Base-by-base conservation (phyloP, 306 rosid genomes). In the Nissolia schottii region DNA sequence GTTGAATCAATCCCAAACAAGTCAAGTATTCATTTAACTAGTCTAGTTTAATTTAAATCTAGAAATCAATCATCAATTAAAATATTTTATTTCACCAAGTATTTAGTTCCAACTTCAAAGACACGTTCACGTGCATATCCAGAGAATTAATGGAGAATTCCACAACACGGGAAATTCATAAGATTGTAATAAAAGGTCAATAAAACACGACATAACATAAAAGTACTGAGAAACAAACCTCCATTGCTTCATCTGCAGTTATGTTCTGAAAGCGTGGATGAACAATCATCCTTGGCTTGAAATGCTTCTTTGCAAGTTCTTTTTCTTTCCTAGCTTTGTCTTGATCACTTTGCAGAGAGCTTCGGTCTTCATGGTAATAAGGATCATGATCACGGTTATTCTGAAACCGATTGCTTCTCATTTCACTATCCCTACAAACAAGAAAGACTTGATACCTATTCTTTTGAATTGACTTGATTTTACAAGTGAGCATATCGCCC, bases 211-310 rank as follows among this genome's bases (percentile, higher is more conserved):
- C 18, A 54, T 49, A 20, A 62, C 56, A 56, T 20, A 38, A 27
- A 73, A 56, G 19, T 15, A 45, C 65, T 65, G 11, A 40, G 77
- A 40, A 69, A 58, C 90, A 80, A 58, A 95, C 99, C 97, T 91
- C 87, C 90, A 86, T 86, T 62, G 97, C 99, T 86, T 89, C 93
- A 67, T 95, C 99, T 31, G 97, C 96, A 18, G 99, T 89, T 34
- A 91, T 85, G 82, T 95, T 95, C 82, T 95, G 96, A 80, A 95
- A 95, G 22, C 97, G 97, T 19, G 99, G 99, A 79, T 95, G 99
- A 81, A 91, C 96, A 65, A 95, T 95, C 99, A 91, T 91, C 82
- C 99, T 91, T 20, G 95, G 93, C 85, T 91, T 95, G 81, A 95
- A 95, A 82, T 85, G 97, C 80, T 87, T 95, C 85, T 91, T 95